Percentiles rank a stretch among this genome's conserved stretches.
These are phyloP conservation scores for Eurotiales sp. DNA, from an alignment of 2,329 filamentous ascomycete species.

Conservation along the genomic window DNA sequence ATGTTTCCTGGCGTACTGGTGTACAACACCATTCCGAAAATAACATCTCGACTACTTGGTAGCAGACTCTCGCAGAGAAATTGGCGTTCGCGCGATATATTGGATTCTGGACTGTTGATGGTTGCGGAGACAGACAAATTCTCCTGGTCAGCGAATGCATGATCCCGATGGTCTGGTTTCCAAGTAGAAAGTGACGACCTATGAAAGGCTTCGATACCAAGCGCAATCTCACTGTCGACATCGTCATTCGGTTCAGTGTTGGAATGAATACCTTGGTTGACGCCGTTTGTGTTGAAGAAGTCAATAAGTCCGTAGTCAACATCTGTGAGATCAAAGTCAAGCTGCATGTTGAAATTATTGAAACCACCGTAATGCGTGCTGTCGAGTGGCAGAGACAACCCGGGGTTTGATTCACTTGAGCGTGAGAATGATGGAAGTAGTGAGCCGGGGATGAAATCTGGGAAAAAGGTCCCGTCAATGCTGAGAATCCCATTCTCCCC, in stretches of 20 bases:
- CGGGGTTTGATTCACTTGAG: no score
- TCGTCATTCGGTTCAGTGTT: neutral
- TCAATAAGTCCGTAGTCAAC: neutral
- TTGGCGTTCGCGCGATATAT: no score
- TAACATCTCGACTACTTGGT: constrained; percentile 2
- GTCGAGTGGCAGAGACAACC: no score
- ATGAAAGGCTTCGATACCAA: neutral
- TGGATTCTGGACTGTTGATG: neutral
- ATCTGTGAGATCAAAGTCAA: neutral
- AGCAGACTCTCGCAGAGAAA: neutral
- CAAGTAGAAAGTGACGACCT: no score
- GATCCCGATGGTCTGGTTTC: neutral
- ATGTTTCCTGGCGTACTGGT: neutral
- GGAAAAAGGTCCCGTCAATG: no score
- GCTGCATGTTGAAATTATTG: no score
- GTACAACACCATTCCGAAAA: constrained; percentile 2
- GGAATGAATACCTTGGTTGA: neutral
- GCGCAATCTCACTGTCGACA: neutral
- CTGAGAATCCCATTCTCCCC: no score
- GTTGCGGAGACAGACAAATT: neutral
- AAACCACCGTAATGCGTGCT: no score
- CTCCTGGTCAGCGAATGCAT: neutral
- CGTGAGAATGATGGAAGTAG: no score
- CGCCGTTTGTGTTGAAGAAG: neutral
- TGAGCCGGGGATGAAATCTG: no score